A percentile compares a stretch with the other conserved stretches of the same genome.
Conservation (phyloP, 1,139 yeast genomes). For the Blastobotrys buckinghamii region DNA sequence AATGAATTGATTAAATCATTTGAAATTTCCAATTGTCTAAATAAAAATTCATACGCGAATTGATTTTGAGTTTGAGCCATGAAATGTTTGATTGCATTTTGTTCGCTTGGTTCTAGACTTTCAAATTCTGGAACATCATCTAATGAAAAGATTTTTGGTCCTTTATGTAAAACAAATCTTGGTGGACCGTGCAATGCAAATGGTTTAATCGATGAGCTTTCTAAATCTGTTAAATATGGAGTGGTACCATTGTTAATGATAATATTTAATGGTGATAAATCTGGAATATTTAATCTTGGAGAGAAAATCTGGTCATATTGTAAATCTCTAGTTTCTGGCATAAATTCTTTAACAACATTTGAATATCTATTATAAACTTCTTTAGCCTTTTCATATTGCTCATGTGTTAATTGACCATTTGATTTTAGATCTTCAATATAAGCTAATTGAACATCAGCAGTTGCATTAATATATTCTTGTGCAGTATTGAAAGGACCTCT, state of each 20-base stretch:
- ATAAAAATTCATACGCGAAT: conserved; percentile 73
- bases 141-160: conserved; percentile 74
- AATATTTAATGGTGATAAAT: conserved; percentile 86
- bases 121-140: conserved; percentile 71
- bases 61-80: conserved; percentile 87
- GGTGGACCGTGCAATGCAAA: conserved; percentile 75
- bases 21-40: conserved; percentile 42
- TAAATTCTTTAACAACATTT: conserved; percentile 47
- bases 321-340: conserved; percentile 25
- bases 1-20: conserved; percentile 60
- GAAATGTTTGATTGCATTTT: conserved; percentile 79
- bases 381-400: conserved; percentile 15
- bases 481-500: conserved; percentile 74
- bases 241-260: conserved; percentile 39
- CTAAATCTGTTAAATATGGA: conserved; percentile 69
- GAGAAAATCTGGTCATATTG: conserved; percentile 44
- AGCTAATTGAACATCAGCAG: conserved; percentile 65
- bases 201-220: conserved; percentile 74
- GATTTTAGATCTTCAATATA: conserved; percentile 51
- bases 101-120: conserved; percentile 61
- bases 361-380: conserved; percentile 55
- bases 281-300: conserved; percentile 75
- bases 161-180: conserved; percentile 75
- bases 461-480: conserved; percentile 52
- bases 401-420: conserved; percentile 34